These are phyloP conservation scores for Triadica sebifera DNA, from an alignment of 345 rosid genomes.

Conservation along the genomic window DNA sequence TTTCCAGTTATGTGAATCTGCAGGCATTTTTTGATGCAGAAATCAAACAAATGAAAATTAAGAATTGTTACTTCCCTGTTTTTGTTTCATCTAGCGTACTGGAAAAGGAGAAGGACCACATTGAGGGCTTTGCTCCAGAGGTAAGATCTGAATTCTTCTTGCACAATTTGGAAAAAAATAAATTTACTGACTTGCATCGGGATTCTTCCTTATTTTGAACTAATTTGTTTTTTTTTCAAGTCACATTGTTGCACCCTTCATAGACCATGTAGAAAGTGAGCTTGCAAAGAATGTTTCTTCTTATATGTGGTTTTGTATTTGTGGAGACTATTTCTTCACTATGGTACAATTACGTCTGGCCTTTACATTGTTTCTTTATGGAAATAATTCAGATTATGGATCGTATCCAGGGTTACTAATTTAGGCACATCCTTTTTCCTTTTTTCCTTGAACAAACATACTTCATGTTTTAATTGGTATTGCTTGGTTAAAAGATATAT, in stretches of 20 bases:
- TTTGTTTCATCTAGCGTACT: constrained; percentile 86
- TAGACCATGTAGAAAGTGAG: not conserved
- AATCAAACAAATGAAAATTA: constrained; percentile 86
- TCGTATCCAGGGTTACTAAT: too few species aligned
- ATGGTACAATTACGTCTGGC: not conserved
- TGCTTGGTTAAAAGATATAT: not conserved
- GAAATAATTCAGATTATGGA: not conserved
- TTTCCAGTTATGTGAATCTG: constrained; percentile 23
- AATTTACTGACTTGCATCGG: not conserved
- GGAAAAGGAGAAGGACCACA: constrained; percentile 89
- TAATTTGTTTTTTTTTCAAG: not conserved
- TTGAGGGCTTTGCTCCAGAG: constrained; percentile 98
- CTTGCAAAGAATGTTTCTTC: not conserved
- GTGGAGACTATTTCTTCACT: not conserved
- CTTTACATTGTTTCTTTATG: not conserved
- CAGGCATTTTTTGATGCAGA: constrained; percentile 90
- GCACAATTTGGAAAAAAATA: not conserved
- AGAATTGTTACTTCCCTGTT: constrained; percentile 94
- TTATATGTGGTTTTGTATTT: not conserved
- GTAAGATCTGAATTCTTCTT: constrained; percentile 37
- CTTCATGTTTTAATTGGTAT: not conserved
- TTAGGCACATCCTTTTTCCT: not conserved
- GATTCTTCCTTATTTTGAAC: not conserved
- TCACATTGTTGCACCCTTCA: not conserved
- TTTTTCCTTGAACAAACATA: not conserved